Percentiles rank a stretch among this genome's conserved stretches.
These are phyloP conservation scores for Xylaria intraflava DNA, from an alignment of 495 filamentous ascomycete genomes.

Conservation along the genomic window DNA sequence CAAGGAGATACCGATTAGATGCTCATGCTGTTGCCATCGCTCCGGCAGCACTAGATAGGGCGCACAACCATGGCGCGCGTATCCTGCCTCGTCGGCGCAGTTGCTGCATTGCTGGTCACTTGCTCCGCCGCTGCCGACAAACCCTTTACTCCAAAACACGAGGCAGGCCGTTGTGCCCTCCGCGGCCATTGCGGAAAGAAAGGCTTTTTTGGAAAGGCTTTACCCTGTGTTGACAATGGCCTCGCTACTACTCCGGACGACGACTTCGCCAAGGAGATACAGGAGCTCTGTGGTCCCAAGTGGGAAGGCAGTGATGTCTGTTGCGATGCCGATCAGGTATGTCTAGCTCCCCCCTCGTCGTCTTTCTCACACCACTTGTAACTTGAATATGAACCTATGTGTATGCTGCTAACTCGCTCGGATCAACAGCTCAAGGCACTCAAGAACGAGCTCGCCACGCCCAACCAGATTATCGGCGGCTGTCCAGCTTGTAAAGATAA, in stretches of 20 bases:
- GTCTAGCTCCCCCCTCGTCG: conserved; percentile 16
- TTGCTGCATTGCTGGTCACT: conserved; percentile 30
- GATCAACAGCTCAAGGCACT: conserved; percentile 62
- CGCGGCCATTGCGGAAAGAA: conserved; percentile 86
- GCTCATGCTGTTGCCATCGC: conserved; percentile 7
- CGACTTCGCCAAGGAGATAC: conserved; percentile 63
- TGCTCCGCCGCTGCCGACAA: conserved; percentile 27
- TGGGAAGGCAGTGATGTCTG: conserved; percentile 81
- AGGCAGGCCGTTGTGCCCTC: conserved; percentile 84
- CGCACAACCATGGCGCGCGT: conserved; percentile 23
- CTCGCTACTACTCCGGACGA: conserved; percentile 66
- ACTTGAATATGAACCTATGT: not conserved
- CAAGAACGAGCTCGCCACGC: conserved; percentile 74
- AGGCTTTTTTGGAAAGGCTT: conserved; percentile 74
- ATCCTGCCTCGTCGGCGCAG: conserved; percentile 28
- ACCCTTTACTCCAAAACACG: conserved; percentile 58
- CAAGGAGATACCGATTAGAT: not conserved
- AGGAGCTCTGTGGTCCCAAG: conserved; percentile 77
- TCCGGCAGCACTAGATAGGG: conserved; percentile 13
- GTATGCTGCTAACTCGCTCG: conserved; percentile 16
- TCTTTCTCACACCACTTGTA: not conserved
- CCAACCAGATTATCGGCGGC: conserved; percentile 77
- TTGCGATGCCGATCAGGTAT: conserved; percentile 74
- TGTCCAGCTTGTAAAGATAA: conserved; percentile 96
- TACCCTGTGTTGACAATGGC: conserved; percentile 93